A percentile compares a stretch with the other conserved stretches of the same genome.
phyloP scores from a whole-genome alignment of 2,329 filamentous ascomycete species.

The Pseudocercospora fuligena region DNA sequence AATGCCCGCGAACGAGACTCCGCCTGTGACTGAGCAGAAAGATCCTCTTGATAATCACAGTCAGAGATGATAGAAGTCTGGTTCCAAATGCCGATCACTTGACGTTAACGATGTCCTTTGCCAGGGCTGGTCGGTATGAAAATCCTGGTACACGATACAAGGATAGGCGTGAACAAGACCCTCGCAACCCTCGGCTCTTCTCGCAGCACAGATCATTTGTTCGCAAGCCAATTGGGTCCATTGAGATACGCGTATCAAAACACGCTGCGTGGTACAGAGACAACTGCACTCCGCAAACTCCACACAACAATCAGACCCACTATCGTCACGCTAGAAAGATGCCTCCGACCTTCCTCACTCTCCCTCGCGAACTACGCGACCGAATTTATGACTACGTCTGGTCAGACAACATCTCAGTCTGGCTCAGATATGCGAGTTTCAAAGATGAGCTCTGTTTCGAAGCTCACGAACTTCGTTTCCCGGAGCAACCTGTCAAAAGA shows the following conservation, averaged over 20 bases:
- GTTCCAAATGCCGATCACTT: background rate
- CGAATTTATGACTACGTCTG: constrained; percentile 21
- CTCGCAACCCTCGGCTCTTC: background rate
- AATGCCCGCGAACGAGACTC: constrained; percentile 3
- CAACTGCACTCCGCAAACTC: background rate
- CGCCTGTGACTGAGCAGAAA: background rate
- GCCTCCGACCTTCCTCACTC: constrained; percentile 6
- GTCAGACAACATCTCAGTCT: constrained; percentile 1
- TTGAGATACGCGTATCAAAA: background rate
- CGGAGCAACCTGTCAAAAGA: background rate
- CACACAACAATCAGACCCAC: background rate
- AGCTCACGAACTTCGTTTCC: constrained; percentile 3
- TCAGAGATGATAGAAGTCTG: background rate
- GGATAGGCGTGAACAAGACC: background rate
- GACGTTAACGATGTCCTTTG: background rate
- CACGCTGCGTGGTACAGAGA: background rate
- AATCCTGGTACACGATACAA: background rate
- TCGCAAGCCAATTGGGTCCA: background rate
- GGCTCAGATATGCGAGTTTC: constrained; percentile 1
- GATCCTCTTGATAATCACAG: background rate
- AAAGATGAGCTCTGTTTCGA: background rate
- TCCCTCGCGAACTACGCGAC: constrained; percentile 25
- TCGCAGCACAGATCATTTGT: background rate
- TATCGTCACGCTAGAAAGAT: background rate
- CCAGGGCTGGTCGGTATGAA: background rate